These are phyloP conservation scores for Neofusicoccum umdonicola DNA, from an alignment of 2,329 filamentous ascomycete genomes.

Conservation along the genomic window DNA sequence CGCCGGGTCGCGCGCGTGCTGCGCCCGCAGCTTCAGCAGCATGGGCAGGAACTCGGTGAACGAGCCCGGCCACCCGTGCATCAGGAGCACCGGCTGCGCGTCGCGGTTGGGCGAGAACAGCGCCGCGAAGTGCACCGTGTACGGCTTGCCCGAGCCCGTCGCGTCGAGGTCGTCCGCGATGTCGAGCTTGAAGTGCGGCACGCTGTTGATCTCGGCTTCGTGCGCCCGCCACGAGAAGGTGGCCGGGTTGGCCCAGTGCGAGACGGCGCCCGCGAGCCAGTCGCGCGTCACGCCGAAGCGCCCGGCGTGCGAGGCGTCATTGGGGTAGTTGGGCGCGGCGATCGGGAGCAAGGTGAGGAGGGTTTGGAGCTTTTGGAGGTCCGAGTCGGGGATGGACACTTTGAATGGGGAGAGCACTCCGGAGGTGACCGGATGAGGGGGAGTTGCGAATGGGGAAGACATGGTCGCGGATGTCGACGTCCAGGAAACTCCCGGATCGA, in stretches of 20 bases:
- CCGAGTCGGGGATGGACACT: conserved; percentile 31
- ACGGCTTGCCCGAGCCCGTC: conserved; percentile 23
- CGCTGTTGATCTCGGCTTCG: conserved; percentile 49
- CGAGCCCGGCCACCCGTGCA: conserved; percentile 58
- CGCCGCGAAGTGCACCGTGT: conserved; percentile 54
- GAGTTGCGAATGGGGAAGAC: background rate
- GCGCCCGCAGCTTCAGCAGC: conserved; percentile 44
- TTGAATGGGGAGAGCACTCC: conserved; percentile 23
- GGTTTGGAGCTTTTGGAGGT: conserved; percentile 33
- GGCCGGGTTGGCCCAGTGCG: conserved; percentile 28
- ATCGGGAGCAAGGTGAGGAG: conserved; percentile 35
- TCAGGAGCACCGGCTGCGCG: conserved; percentile 52
- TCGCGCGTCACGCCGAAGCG: conserved; percentile 30
- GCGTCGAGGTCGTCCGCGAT: conserved; percentile 37
- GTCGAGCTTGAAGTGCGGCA: conserved; percentile 51
- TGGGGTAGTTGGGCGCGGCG: conserved; percentile 29
- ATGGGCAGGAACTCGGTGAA: conserved; percentile 59
- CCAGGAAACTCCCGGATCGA: no score
- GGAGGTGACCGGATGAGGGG: background rate
- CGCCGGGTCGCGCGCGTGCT: conserved; percentile 48
- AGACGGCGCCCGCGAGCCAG: conserved; percentile 34
- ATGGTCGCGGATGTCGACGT: background rate
- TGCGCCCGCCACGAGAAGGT: background rate
- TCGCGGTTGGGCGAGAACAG: conserved; percentile 54
- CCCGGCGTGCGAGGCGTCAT: conserved; percentile 23